Conservation (phyloP, 202 grass and related monocot species). For the Dendrocalamus latiflorus region DNA sequence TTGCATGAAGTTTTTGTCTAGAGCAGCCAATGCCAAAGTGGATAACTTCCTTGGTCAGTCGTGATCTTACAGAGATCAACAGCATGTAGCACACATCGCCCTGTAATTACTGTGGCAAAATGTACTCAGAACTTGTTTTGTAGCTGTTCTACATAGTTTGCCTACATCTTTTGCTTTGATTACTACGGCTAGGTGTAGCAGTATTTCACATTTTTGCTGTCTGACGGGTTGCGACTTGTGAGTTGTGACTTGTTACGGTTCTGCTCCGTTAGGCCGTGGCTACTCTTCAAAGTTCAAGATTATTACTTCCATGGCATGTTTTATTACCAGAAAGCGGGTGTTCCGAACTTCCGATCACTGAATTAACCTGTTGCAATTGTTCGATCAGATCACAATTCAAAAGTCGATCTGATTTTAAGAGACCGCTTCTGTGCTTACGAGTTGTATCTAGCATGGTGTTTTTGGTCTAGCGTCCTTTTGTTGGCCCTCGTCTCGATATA, state of each 20-base stretch:
- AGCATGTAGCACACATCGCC: background rate
- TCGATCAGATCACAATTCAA: background rate
- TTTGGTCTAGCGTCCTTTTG: background rate
- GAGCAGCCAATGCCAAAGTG: constrained; percentile 55
- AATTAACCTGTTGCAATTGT: background rate
- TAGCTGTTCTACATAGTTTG: background rate
- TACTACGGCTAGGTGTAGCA: background rate
- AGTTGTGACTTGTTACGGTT: too few relatives aligned
- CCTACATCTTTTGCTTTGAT: background rate
- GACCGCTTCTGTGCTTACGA: background rate
- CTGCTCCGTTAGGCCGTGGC: background rate
- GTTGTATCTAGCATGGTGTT: background rate
- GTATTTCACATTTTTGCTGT: background rate
- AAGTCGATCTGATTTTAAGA: background rate
- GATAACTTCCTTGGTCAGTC: constrained; percentile 40
- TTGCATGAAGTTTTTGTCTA: constrained; percentile 84
- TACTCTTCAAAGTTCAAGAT: background rate
- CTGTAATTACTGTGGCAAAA: constrained; percentile 30
- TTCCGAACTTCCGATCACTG: background rate
- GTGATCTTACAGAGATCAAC: background rate
- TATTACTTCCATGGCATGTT: background rate
- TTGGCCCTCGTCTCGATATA: background rate
- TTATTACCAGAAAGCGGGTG: background rate
- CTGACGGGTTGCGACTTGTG: background rate
- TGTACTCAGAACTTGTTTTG: background rate